Evolutionary conservation across 768 basidiomycete genomes (phyloP), one percentile per base, ranked within the genome.

Genomic region (Collybiopsis luxurians): DNA sequence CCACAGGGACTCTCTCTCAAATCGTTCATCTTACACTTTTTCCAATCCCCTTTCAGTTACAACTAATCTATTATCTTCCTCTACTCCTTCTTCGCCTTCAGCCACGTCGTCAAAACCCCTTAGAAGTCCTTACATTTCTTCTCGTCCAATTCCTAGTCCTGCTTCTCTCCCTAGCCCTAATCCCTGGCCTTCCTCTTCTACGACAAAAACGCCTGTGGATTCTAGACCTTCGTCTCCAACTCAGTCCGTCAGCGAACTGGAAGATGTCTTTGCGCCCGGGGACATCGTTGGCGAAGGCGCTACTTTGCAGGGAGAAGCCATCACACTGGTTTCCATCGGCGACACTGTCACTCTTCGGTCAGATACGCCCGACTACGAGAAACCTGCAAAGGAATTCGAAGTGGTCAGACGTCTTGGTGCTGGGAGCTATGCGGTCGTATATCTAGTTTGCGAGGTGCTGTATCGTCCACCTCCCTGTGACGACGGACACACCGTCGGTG

Each of bases 341-440:
- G 67, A 75, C 43, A 66, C 72, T 24, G 66, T 71, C 1, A 28
- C 68, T 66, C 24, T 67, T 70, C 23, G 67, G 71, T 49, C 65
- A 24, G 36, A 55, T 19, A 55, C 68, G 27, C 63, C 61, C 43
- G 64, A 77, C 57, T 69, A 75, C 57, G 66, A 66, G 59, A 76
- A 77, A 56, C 83, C 84, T 19, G 86, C 85, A 15, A 75, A 70
- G 21, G 84, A 86, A 61, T 93, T 95, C 59, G 82, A 93, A 75
- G 93, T 98, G 69, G 82, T 95, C 62, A 78, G 90, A 56, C 84
- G 84, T 60, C 83, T 96, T 52, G 95, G 95, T 48, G 86, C 90
- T 0, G 95, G 95, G 63, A 90, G 87, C 60, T 97, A 96, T 68
- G 95, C 95, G 15, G 90, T 94, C 65, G 95, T 97, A 55, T 98